Evolutionary conservation across 2,329 filamentous ascomycete genomes (phyloP).

Genomic region (Rosellinia necatrix): DNA sequence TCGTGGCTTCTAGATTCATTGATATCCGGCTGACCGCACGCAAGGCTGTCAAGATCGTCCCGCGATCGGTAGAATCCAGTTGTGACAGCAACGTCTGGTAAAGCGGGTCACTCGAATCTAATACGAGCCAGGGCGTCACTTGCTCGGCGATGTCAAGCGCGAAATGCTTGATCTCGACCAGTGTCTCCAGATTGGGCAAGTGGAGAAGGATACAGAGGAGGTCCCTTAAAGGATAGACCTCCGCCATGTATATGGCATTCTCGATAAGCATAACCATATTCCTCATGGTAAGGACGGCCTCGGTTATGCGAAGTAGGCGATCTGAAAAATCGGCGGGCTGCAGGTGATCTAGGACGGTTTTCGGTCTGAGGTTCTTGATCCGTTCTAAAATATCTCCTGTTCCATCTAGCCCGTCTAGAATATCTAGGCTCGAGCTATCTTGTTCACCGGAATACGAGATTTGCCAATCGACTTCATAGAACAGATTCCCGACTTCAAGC

Average conservation of each 20-base stretch:
- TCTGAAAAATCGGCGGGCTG: slow-evolving; percentile 73
- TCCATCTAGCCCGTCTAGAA: slow-evolving; percentile 63
- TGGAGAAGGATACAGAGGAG: slow-evolving; percentile 81
- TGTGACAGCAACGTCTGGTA: slow-evolving; percentile 74
- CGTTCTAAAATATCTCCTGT: slow-evolving; percentile 74
- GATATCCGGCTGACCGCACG: slow-evolving; percentile 85
- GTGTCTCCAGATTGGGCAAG: slow-evolving; percentile 71
- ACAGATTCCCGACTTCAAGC: slow-evolving; percentile 76
- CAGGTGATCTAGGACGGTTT: slow-evolving; percentile 68
- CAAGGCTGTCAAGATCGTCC: slow-evolving; percentile 78
- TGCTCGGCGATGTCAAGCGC: slow-evolving; percentile 91
- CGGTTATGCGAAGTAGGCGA: slow-evolving; percentile 75
- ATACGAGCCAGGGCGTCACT: slow-evolving; percentile 77
- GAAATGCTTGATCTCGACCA: slow-evolving; percentile 87
- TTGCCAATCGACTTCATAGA: slow-evolving; percentile 82
- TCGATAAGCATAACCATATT: slow-evolving; percentile 96
- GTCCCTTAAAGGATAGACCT: slow-evolving; percentile 76
- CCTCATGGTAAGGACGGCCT: slow-evolving; percentile 84
- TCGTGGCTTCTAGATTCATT: slow-evolving; percentile 81
- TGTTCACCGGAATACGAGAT: slow-evolving; percentile 66
- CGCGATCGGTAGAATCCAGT: slow-evolving; percentile 74
- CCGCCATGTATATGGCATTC: slow-evolving; percentile 81
- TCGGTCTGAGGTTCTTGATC: slow-evolving; percentile 66
- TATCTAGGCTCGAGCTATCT: slow-evolving; percentile 59
- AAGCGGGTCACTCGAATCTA: slow-evolving; percentile 75